Base-by-base conservation (phyloP, 2,329 filamentous ascomycete species). In the Trichophyton benhamiae region DNA sequence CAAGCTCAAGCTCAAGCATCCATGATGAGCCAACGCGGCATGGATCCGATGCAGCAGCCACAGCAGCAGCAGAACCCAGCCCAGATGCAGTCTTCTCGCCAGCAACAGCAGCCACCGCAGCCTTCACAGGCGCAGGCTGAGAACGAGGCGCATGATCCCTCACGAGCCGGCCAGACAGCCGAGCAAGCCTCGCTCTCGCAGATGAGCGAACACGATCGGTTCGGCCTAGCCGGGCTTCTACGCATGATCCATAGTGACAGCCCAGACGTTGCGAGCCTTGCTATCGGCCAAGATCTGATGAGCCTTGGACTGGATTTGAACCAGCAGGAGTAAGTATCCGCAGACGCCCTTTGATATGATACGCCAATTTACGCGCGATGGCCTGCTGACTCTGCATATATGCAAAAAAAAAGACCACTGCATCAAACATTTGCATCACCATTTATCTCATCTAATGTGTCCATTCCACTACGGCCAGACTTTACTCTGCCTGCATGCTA, bases 401-500 rank as follows among this genome's bases (percentile, higher is more conserved):
- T 63, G 1, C 7, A 30, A 1, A 30, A 30, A 30, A 74, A 71
- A 65, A 82, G 80, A 63, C 83, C 83, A 30, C 72, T 87, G 52
- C 82, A 84, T 68, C 80, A 82, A n/a, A 83, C 80, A 1, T 87
- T 86, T 69, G 79, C 82, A 27, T 82, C 82, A 3, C 83, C 83
- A 5, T 87, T 86, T 67, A 82, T 82, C 58, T 80, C 83, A 52
- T 76, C 79, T 25, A 75, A 74, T 66, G 79, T 80, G 64, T 79
- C 79, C 49, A 80, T 82, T 22, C 81, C 83, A 17, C 75, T 85
- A 52, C 81, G 87, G 67, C 82, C 84, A 20, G 83, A 86, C 64
- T 87, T 84, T 70, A 79, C 77, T 8, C 74, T 87, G 8, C 85
- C 85, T 3, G 75, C 78, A 44, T 86, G 84, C 63, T 87, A 87